Evolutionary conservation across 495 filamentous ascomycete species (phyloP), one percentile per base, ranked within the genome.

Genomic region (Aspergillus mulundensis): DNA sequence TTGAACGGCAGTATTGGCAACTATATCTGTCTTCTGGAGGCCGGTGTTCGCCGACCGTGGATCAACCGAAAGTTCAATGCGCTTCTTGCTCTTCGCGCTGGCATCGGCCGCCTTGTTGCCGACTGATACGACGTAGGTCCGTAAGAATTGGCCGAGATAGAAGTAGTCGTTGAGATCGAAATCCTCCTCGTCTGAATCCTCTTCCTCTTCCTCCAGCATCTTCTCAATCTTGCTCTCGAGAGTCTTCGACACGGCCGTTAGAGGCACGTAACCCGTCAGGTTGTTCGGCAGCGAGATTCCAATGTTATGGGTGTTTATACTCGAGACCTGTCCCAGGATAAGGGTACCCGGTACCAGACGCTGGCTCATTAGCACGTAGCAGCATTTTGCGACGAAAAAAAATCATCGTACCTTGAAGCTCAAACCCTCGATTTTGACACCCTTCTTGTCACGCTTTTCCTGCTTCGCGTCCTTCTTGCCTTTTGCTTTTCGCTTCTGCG

Each of bases 261-360:
- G 82, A 42, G 95, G 83, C 7, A 96, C 84, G 70, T 90, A 94
- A 39, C 94, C 95, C 49, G 83, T 86, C 12, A 97, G 81, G 65
- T 95, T 96, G 67, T 97, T 98, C 14, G 95, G 91, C 20, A 97
- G 74, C 18, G 90, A 85, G 56, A 98, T 71, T 20, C 83, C 81
- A 56, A 98, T 72, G 66, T 95, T 87, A 56, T 88, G 79, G 40
- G 81, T 67, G 59, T 87, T 91, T 67, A 98, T 89, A 63, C 87
- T 87, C 34, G 85, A 84, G 39, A 98, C 77, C 63, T 93, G 89
- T 34, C 91, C 93, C 43, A 98, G 82, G 1, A 97, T 83, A 62
- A 97, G 71, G 30, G 90, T 88, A 45, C 94, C 94, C 56, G 86
- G 84, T 25, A 87, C 82, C 57, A 97, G 72, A 48, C 88, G 86